Base-by-base conservation (phyloP, 148 eudicot species). In the Dianthus caryophyllus region DNA sequence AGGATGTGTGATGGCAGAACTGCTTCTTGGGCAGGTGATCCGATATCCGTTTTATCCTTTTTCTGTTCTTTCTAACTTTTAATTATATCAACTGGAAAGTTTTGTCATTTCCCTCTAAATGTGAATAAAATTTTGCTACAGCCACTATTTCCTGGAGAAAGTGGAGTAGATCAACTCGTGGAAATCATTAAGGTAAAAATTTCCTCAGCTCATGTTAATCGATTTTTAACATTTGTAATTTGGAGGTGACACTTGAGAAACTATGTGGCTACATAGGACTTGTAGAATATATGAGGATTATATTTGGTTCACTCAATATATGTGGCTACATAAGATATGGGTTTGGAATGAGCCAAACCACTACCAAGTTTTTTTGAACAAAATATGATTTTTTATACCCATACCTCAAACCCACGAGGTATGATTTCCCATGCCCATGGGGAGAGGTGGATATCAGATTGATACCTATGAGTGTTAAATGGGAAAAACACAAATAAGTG, bases 131-230 rank as follows among this genome's bases (percentile, higher is more conserved):
- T 5, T 66, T 43, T 61, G 54, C 47, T 74, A 67, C 96, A 93
- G 98, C 98, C 98, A 69, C 76, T 93, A 80, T 93, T 93, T 73
- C 98, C 98, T 63, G 98, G 98, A 66, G 96, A 93, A 81, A 93
- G 98, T 81, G 96, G 98, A 39, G 96, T 93, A 31, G 98, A 93
- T 83, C 98, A 93, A 74, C 74, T 93, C 49, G 98, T 93, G 62
- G 96, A 93, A 84, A 89, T 93, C 57, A 93, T 93, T 52, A 93
- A 93, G 98, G 98, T 93, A 70, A 65, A 15, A 48, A 18, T 48
- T 18, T 59, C 29, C 61, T 49, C 53, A 22, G 30, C 29, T 48
- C 57, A 43, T 52, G n/a, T 65, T 47, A 4, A 30, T 18, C 6
- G 33, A 36, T 20, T 50, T 76, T 57, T 56, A 18, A 38, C 41